These are phyloP conservation scores for Nepenthes mirabilis DNA, from an alignment of 148 eudicot genomes.

Conservation along the genomic window DNA sequence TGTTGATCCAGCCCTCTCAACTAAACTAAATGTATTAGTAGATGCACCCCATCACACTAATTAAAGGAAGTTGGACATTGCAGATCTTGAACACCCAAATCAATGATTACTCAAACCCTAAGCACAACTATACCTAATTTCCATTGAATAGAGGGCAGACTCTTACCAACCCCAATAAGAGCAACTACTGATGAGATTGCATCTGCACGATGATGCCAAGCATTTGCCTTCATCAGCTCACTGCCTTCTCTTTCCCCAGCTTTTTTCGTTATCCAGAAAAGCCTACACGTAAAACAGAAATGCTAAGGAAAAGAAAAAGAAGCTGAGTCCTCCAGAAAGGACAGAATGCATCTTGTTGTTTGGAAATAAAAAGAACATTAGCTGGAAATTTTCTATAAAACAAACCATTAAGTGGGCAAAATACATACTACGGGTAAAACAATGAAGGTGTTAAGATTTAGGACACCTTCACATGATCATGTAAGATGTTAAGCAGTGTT, in stretches of 20 bases:
- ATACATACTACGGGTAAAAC: too few relatives aligned
- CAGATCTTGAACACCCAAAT: background rate
- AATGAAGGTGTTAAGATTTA: too few relatives aligned
- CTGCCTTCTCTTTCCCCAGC: constrained; percentile 94
- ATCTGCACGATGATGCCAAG: constrained; percentile 99
- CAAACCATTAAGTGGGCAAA: too few relatives aligned
- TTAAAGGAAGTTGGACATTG: too few relatives aligned
- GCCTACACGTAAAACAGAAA: constrained; percentile 28
- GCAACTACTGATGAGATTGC: constrained; percentile 94
- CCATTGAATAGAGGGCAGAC: constrained; percentile 7
- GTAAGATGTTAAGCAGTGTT: too few relatives aligned
- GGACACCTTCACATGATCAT: too few relatives aligned
- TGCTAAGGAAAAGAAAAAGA: background rate
- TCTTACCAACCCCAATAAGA: constrained; percentile 94
- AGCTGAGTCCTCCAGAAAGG: background rate
- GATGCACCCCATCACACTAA: too few relatives aligned
- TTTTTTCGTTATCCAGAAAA: constrained; percentile 84
- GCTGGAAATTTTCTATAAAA: too few relatives aligned
- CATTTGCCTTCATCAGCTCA: constrained; percentile 99
- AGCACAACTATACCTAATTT: background rate
- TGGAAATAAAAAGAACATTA: too few relatives aligned
- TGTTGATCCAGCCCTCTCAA: too few relatives aligned
- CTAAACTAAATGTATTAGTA: too few relatives aligned
- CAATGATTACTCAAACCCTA: constrained; percentile 1
- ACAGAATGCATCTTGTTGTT: background rate